Percentiles rank a stretch among this genome's conserved stretches.
Conservation (phyloP, 345 rosid genomes). For the Gossypium ekmanianum region DNA sequence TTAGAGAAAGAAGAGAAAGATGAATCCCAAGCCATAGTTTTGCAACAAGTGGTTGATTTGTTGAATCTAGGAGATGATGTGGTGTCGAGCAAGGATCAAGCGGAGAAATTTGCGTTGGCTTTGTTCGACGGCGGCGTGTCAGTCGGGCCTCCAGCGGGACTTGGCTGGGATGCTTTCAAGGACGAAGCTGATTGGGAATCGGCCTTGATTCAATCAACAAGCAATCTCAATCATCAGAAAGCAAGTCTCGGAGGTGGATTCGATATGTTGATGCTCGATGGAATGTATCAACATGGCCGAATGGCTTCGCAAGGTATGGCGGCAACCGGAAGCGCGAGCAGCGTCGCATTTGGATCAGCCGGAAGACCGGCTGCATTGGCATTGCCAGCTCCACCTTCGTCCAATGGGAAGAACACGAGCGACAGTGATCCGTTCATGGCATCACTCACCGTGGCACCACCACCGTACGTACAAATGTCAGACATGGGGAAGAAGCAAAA, state of each 20-base stretch:
- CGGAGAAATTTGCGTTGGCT: constrained; percentile 51
- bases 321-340: constrained; percentile 29
- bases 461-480: constrained; percentile 54
- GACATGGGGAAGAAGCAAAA: constrained; percentile 59
- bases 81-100: constrained; percentile 33
- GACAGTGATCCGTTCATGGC: constrained; percentile 53
- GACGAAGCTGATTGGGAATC: constrained; percentile 75
- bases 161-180: constrained; percentile 63
- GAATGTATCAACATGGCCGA: constrained; percentile 56
- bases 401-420: background rate
- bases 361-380: constrained; percentile 46
- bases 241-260: constrained; percentile 47
- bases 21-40: constrained; percentile 1
- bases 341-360: constrained; percentile 6
- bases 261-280: constrained; percentile 43
- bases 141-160: constrained; percentile 14
- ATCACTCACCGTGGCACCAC: constrained; percentile 39
- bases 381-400: constrained; percentile 42
- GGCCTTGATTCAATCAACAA: constrained; percentile 62
- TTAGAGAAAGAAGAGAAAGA: constrained; percentile 22
- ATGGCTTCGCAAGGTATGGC: constrained; percentile 21
- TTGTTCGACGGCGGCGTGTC: constrained; percentile 52
- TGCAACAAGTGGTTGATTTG: constrained; percentile 47
- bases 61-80: constrained; percentile 49
- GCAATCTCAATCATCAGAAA: constrained; percentile 38